phyloP scores from a whole-genome alignment of 345 rosid species.

The Rhodamnia rubescens region DNA sequence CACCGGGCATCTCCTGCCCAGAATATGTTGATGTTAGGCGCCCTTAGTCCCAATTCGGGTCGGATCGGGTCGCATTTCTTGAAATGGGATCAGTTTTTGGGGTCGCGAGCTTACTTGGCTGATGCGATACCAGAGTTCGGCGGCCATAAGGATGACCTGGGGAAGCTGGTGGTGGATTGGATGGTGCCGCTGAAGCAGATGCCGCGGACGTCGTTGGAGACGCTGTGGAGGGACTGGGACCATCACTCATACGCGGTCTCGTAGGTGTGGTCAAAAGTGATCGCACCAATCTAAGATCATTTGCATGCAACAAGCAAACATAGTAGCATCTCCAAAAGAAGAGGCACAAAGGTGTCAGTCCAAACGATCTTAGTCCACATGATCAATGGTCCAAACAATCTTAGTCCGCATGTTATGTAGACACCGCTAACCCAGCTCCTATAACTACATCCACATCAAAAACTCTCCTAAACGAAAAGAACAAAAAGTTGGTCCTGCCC shows the following conservation, averaged over 20 bases:
- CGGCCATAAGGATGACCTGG: slow-evolving; percentile 69
- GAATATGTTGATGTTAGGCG: slow-evolving; percentile 70
- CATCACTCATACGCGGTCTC: slow-evolving; percentile 66
- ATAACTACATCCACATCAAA: not conserved
- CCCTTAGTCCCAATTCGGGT: slow-evolving; percentile 33
- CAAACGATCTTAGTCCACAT: too few species aligned
- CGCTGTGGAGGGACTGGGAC: slow-evolving; percentile 89
- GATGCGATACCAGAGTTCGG: slow-evolving; percentile 74
- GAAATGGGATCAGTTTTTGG: not conserved
- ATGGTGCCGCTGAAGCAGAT: slow-evolving; percentile 45
- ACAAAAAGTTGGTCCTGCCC: not conserved
- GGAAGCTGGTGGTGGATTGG: slow-evolving; percentile 67
- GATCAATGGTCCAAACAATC: not conserved
- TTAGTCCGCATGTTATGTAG: not conserved
- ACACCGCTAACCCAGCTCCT: not conserved
- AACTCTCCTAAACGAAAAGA: not conserved
- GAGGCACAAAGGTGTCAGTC: not conserved
- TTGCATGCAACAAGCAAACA: not conserved
- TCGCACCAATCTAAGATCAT: not conserved
- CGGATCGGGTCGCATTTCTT: not conserved
- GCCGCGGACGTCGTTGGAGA: slow-evolving; percentile 41
- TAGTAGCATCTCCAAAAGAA: not conserved
- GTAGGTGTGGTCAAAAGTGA: not conserved
- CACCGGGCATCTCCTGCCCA: too few species aligned
- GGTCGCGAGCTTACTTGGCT: slow-evolving; percentile 35